phyloP scores from a whole-genome alignment of 1,139 yeast species.

The Taphrina betulina region DNA sequence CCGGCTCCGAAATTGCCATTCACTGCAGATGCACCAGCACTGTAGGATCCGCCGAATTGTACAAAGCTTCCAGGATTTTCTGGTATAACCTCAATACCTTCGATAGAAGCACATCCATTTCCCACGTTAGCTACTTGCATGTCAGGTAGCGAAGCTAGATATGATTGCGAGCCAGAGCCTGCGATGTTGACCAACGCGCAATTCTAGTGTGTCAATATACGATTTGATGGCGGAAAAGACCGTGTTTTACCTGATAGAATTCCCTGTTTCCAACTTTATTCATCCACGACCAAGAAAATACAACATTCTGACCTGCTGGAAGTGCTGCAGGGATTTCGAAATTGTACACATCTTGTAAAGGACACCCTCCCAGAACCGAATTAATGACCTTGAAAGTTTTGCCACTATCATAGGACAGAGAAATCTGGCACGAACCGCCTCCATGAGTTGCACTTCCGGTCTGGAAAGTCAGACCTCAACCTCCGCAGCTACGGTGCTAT shows the following conservation, averaged over 20 bases:
- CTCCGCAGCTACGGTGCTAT: no score
- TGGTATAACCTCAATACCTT: slow-evolving; percentile 23
- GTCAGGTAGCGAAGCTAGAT: slow-evolving; percentile 33
- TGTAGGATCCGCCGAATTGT: slow-evolving; percentile 23
- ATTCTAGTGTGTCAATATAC: slow-evolving; percentile 35
- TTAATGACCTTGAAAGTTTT: slow-evolving; percentile 41
- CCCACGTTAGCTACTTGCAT: slow-evolving; percentile 28
- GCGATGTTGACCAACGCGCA: slow-evolving; percentile 42
- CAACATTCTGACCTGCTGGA: slow-evolving; percentile 40
- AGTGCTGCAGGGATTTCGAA: slow-evolving; percentile 40
- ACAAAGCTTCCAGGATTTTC: slow-evolving; percentile 17
- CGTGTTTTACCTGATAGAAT: slow-evolving; percentile 35
- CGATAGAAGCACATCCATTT: slow-evolving; percentile 21
- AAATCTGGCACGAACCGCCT: slow-evolving; percentile 42
- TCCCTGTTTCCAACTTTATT: slow-evolving; percentile 41
- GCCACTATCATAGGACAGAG: slow-evolving; percentile 42
- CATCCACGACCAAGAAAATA: slow-evolving; percentile 42
- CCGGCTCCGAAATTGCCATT: slow-evolving; percentile 19
- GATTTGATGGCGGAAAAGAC: neutral
- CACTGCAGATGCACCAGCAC: slow-evolving; percentile 14
- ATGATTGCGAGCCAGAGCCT: slow-evolving; percentile 34
- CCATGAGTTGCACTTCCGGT: slow-evolving; percentile 40
- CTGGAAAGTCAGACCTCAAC: no score
- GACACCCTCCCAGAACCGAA: slow-evolving; percentile 42
- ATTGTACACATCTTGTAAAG: slow-evolving; percentile 39